These are phyloP conservation scores for Trichoderma atroviride DNA, from an alignment of 2,329 filamentous ascomycete species.

Conservation along the genomic window DNA sequence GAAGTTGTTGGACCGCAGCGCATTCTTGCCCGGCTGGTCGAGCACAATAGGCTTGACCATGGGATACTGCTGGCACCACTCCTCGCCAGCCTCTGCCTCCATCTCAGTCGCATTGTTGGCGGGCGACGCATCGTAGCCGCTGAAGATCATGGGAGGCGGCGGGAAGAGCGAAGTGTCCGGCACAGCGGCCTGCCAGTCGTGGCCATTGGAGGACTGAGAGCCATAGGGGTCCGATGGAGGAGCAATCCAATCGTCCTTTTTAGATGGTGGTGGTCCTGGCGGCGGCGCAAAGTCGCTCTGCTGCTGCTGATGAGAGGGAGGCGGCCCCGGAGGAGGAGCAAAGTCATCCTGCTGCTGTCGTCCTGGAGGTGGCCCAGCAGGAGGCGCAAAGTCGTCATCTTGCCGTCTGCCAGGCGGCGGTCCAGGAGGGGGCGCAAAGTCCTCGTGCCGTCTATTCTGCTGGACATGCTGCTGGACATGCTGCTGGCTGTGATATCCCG, in stretches of 20 bases:
- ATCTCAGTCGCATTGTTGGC: conserved; percentile 69
- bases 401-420: conserved; percentile 35
- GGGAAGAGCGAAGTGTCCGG: conserved; percentile 74
- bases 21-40: conserved; percentile 49
- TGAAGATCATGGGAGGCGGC: conserved; percentile 69
- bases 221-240: conserved; percentile 45
- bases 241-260: conserved; percentile 34
- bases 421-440: conserved; percentile 40
- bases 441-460: conserved; percentile 28
- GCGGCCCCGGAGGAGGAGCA: conserved; percentile 40
- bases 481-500: conserved; percentile 18
- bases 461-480: too few species aligned
- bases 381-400: conserved; percentile 30
- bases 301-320: conserved; percentile 30
- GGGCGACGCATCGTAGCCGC: conserved; percentile 64
- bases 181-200: conserved; percentile 72
- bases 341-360: conserved; percentile 29
- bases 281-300: conserved; percentile 36
- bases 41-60: conserved; percentile 58
- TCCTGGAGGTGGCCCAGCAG: conserved; percentile 32
- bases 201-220: conserved; percentile 43
- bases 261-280: conserved; percentile 38
- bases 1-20: conserved; percentile 56
- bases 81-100: conserved; percentile 65
- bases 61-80: conserved; percentile 65